Conservation (phyloP, 495 filamentous ascomycete genomes). For the Aspergillus ostianus region DNA sequence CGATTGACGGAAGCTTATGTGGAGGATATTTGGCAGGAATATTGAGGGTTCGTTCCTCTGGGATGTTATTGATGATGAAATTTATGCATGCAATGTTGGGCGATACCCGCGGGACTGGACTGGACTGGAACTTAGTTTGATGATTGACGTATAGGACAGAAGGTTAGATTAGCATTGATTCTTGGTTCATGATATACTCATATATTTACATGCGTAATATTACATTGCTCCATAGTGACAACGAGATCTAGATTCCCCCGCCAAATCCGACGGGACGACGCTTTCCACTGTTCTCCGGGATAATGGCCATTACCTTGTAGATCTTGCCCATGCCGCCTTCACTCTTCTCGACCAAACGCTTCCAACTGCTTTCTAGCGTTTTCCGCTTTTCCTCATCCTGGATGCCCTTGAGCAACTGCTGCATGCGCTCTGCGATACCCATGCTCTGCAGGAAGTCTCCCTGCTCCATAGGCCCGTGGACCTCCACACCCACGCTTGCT, state of each 20-base stretch:
- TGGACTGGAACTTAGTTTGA: not conserved
- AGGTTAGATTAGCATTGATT: not conserved
- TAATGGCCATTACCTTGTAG: constrained; percentile 88
- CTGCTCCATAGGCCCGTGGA: constrained; percentile 91
- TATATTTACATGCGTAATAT: not conserved
- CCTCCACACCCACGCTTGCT: constrained; percentile 76
- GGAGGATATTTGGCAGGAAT: constrained; percentile 81
- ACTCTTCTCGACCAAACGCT: constrained; percentile 72
- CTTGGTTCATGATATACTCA: not conserved
- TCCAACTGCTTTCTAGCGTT: constrained; percentile 71
- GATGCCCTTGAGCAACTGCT: constrained; percentile 56
- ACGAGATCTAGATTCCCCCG: constrained; percentile 55
- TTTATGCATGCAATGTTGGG: constrained; percentile 1
- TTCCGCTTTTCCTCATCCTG: constrained; percentile 51
- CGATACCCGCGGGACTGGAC: constrained; percentile 5
- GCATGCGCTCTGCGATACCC: constrained; percentile 77
- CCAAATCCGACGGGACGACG: constrained; percentile 89
- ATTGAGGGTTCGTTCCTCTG: constrained; percentile 27
- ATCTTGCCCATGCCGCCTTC: constrained; percentile 86
- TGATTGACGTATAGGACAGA: not conserved
- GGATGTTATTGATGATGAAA: constrained; percentile 17
- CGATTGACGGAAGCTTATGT: constrained; percentile 81
- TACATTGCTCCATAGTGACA: not conserved
- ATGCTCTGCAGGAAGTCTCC: constrained; percentile 71
- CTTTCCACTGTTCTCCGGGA: constrained; percentile 73